Base-by-base conservation (phyloP, 164 flowering plant genomes). In the Macadamia tetraphylla region DNA sequence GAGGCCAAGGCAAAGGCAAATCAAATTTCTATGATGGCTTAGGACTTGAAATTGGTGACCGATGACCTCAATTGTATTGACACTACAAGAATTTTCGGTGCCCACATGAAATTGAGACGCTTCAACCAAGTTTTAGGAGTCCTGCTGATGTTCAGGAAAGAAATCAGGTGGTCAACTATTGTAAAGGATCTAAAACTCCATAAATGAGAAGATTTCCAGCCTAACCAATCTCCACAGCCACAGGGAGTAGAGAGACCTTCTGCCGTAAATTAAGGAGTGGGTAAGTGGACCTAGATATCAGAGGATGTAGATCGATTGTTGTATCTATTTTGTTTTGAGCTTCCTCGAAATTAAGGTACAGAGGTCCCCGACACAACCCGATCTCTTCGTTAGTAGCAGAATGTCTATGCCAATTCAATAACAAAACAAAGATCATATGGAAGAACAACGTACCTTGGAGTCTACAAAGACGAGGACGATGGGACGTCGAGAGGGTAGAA, bases 391-490 rank as follows among this genome's bases (percentile, higher is more conserved):
- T 31, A 31, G 17, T 30, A 31, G 9, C 43, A 60, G 43, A 32
- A 35, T 35, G 40, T 35, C 40, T 35, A 5, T 35, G 40, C 4
- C 8, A 49, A 29, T 14, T 3, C 43, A 60, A 59, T 1, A 65
- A 18, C 32, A 15, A 2, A 9, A 9, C 14, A 5, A 17, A 48
- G 31, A 42, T 60, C n/a, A 31, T 60, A 31, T 1, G 17, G 51
- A 15, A 59, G 46, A 61, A 51, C 1, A 6, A 29, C 23, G 6
- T 48, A 68, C 76, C 71, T 73, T 58, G 68, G 14, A 68, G 46
- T 52, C 46, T 64, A 42, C 40, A 58, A 10, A n/a, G 64, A 23
- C 60, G 69, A 40, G 29, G 5, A 35, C 40, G 40, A 31, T 15
- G 11, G 3, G 35, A 14, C 2, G 53, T 35, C 40, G 40, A 35